phyloP scores from a whole-genome alignment of 768 basidiomycete genomes.

The Russula foetens region DNA sequence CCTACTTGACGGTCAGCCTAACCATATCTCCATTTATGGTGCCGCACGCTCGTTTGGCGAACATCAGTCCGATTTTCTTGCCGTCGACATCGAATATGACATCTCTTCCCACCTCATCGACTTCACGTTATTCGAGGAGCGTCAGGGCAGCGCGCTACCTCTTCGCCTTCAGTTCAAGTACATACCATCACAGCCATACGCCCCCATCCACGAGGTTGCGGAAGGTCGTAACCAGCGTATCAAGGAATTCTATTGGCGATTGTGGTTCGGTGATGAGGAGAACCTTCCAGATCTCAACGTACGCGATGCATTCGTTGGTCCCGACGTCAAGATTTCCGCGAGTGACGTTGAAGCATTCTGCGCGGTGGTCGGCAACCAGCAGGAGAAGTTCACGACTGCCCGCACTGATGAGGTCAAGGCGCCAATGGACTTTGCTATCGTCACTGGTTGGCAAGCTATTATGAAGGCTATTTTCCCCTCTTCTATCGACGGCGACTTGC shows the following conservation, averaged over 20 bases:
- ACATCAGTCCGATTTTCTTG: constrained; percentile 73
- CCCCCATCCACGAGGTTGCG: constrained; percentile 88
- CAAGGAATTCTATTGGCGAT: constrained; percentile 96
- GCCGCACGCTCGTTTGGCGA: constrained; percentile 71
- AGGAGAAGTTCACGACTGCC: constrained; percentile 78
- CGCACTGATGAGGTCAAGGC: constrained; percentile 68
- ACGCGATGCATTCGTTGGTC: constrained; percentile 76
- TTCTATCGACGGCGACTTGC: constrained; percentile 85
- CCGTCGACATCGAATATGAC: constrained; percentile 63
- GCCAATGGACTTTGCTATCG: constrained; percentile 99
- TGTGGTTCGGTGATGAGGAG: constrained; percentile 92
- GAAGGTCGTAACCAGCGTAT: constrained; percentile 80
- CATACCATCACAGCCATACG: constrained; percentile 79
- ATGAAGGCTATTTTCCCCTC: constrained; percentile 97
- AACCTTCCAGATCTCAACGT: constrained; percentile 71
- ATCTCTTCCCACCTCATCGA: constrained; percentile 47
- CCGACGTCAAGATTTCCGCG: constrained; percentile 74
- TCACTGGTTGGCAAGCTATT: constrained; percentile 99
- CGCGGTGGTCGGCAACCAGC: constrained; percentile 87
- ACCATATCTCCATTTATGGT: constrained; percentile 63
- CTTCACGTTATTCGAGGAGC: constrained; percentile 78
- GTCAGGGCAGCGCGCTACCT: constrained; percentile 65
- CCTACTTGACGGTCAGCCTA: constrained; percentile 35
- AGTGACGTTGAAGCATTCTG: constrained; percentile 83
- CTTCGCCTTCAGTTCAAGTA: constrained; percentile 79